Evolutionary conservation across 129 eudicot genomes (phyloP), one percentile per base, ranked within the genome.

Genomic region (Flaveria bidentis): DNA sequence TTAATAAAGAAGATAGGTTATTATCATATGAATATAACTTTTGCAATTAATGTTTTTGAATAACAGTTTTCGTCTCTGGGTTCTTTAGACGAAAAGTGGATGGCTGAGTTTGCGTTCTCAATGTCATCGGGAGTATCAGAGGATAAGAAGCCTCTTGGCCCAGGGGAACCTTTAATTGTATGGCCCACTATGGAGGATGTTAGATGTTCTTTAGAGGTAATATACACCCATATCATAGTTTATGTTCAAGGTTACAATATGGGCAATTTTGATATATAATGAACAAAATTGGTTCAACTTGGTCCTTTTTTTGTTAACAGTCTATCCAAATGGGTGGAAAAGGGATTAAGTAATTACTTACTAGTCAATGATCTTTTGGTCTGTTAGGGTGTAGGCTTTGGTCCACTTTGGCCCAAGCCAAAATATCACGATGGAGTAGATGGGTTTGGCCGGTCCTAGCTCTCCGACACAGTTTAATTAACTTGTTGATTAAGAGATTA

Each of bases 41-140:
- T 42, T 44, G 50, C 71, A 73, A 14, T 63, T 25, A 75, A 75
- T 75, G 30, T 82, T 56, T 63, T 39, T 65, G 28, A 65, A 16
- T 12, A 72, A 80, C 87, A 95, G 99, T 95, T 95, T 69, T 95
- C 99, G 2, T 91, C 97, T 16, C 81, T 95, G 58, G 99, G 99
- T 78, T 95, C 99, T 22, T 85, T 95, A 85, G 99, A 95, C 47
- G 99, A 95, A 89, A 95, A 95, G 87, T 95, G 99, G 99, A 95
- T 95, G 99, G 60, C 87, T 5, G 99, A 95, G 85, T 76, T 95
- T 2, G 89, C 91, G 60, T 77, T 82, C 46, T 95, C 97, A 62
- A 84, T 95, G 96, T 91, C 97, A 74, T 85, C 97, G 9, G 99
- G 99, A 28, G 80, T 84, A 16, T 77, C 90, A 16, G 94, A 88